Conservation (phyloP, 768 basidiomycete genomes). For the Paxillus ammoniavirescens region DNA sequence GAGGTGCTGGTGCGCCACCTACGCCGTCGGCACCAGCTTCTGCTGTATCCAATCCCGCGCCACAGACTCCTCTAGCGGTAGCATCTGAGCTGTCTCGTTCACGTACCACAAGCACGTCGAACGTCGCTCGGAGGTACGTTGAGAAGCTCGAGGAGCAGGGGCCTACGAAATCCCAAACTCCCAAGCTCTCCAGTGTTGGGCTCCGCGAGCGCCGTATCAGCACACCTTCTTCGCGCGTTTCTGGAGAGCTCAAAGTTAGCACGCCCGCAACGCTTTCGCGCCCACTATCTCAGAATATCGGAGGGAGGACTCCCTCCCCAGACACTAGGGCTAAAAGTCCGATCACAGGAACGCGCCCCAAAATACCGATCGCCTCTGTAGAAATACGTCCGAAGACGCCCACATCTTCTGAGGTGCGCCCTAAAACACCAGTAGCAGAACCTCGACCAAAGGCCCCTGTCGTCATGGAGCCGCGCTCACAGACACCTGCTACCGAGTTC, state of each 20-base stretch:
- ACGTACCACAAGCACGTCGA: conserved; percentile 37
- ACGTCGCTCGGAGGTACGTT: conserved; percentile 31
- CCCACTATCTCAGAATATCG: conserved; percentile 21
- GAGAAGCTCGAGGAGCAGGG: conserved; percentile 40
- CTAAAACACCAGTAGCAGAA: conserved; percentile 23
- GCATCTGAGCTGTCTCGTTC: conserved; percentile 20
- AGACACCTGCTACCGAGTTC: conserved; percentile 16
- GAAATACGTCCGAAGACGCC: conserved; percentile 24
- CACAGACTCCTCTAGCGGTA: conserved; percentile 2
- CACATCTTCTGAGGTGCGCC: conserved; percentile 11
- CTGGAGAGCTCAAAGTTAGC: conserved; percentile 15
- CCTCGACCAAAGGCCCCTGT: conserved; percentile 10
- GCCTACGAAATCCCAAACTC: conserved; percentile 31
- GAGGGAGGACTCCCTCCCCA: conserved; percentile 6
- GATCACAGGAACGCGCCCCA: conserved; percentile 19
- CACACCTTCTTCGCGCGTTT: conserved; percentile 34
- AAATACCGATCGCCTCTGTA: conserved; percentile 9
- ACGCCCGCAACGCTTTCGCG: conserved; percentile 15
- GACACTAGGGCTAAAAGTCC: conserved; percentile 3
- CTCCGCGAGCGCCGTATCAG: conserved; percentile 52
- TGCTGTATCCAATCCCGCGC: not conserved
- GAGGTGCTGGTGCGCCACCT: conserved; percentile 3
- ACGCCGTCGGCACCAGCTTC: conserved; percentile 6
- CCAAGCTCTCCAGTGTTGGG: conserved; percentile 20
- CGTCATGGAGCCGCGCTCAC: conserved; percentile 14